Evolutionary conservation across 176 grass and related monocot species (phyloP).

Genomic region (Aegilops speltoides): DNA sequence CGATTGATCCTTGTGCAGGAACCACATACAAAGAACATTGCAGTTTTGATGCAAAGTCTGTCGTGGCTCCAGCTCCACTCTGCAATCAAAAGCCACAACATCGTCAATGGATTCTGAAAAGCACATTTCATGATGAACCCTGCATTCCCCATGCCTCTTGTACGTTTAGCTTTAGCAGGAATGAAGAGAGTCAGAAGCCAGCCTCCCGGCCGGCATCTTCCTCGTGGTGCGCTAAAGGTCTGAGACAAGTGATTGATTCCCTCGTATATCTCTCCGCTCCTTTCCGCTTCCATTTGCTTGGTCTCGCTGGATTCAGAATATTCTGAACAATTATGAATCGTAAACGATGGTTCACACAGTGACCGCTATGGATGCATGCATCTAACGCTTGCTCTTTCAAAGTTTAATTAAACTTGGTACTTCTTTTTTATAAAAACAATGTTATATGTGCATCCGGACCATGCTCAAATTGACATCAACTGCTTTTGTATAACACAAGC

Average conservation of each 20-base stretch:
- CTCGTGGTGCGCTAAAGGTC: background rate
- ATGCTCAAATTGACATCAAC: constrained; percentile 18
- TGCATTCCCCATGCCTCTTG: background rate
- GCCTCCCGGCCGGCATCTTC: background rate
- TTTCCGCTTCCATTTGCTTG: constrained; percentile 35
- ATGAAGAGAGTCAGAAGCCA: background rate
- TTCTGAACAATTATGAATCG: constrained; percentile 21
- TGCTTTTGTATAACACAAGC: no score
- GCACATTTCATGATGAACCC: background rate
- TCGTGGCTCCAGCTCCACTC: background rate
- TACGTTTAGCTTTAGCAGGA: background rate
- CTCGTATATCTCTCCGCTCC: background rate
- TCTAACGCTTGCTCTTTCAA: background rate
- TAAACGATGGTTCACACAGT: background rate
- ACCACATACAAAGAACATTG: background rate
- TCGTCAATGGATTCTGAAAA: background rate
- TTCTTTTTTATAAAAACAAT: background rate
- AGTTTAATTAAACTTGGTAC: background rate
- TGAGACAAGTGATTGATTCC: constrained; percentile 19
- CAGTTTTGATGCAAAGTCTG: background rate
- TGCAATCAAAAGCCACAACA: background rate
- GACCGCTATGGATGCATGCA: no score
- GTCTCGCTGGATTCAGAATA: background rate
- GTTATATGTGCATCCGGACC: background rate
- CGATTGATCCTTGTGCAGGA: background rate